phyloP scores from a whole-genome alignment of 768 basidiomycete species.

The Lepiota brunneoincarnata region DNA sequence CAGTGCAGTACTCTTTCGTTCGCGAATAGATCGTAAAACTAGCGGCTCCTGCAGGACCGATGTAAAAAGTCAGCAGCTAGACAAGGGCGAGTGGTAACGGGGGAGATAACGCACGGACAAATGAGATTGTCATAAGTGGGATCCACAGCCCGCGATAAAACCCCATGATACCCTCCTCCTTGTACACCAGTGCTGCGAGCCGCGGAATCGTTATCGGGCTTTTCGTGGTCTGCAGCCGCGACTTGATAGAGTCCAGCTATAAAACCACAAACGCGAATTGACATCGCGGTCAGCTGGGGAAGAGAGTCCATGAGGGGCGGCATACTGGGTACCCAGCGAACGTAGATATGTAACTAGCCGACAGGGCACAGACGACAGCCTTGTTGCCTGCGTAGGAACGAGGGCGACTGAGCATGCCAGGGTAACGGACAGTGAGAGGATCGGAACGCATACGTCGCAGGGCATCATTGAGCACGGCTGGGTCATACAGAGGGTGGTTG shows the following conservation, averaged over 20 bases:
- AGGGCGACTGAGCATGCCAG: slow-evolving; percentile 13
- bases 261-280: neutral
- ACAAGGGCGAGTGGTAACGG: neutral
- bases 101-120: slow-evolving; percentile 74
- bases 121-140: slow-evolving; percentile 92
- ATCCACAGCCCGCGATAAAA: slow-evolving; percentile 93
- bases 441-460: slow-evolving; percentile 53
- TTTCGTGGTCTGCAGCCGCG: slow-evolving; percentile 83
- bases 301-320: neutral
- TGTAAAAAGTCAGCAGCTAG: slow-evolving; percentile 2
- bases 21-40: slow-evolving; percentile 89
- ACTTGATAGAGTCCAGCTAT: slow-evolving; percentile 93
- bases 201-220: slow-evolving; percentile 69
- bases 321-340: slow-evolving; percentile 85
- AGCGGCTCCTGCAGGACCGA: slow-evolving; percentile 60
- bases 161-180: slow-evolving; percentile 83
- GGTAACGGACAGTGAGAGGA: neutral
- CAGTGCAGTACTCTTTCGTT: slow-evolving; percentile 72
- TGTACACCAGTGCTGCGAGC: slow-evolving; percentile 71
- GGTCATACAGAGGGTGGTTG: slow-evolving; percentile 58
- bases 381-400: slow-evolving; percentile 60
- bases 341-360: slow-evolving; percentile 90
- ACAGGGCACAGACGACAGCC: slow-evolving; percentile 85
- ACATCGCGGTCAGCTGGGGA: neutral
- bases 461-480: slow-evolving; percentile 57